phyloP scores from a whole-genome alignment of 2,329 filamentous ascomycete species.

The Xylaria sp. region DNA sequence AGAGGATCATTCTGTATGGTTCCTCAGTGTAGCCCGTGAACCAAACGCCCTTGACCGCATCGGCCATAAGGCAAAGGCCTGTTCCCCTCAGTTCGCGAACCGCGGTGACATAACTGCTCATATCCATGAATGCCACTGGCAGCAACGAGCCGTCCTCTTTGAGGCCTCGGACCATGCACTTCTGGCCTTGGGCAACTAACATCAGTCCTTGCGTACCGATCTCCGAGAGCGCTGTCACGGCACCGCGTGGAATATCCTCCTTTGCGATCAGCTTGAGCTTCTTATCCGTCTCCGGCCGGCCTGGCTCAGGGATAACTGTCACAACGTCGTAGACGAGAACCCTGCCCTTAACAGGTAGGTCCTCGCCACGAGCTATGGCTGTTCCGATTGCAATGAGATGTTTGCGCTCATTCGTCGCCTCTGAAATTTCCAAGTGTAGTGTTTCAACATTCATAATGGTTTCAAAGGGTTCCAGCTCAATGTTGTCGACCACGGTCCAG shows the following conservation, averaged over 20 bases:
- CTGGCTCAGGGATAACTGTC: constrained; percentile 83
- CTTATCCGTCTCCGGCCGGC: constrained; percentile 75
- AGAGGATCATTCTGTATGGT: constrained; percentile 89
- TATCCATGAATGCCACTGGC: constrained; percentile 95
- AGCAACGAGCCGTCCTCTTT: constrained; percentile 92
- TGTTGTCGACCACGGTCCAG: constrained; percentile 72
- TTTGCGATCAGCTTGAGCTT: constrained; percentile 80
- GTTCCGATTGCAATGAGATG: constrained; percentile 82
- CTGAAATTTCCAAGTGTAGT: constrained; percentile 81
- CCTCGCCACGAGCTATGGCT: constrained; percentile 80
- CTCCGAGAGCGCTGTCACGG: constrained; percentile 78
- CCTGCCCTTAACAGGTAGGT: constrained; percentile 76
- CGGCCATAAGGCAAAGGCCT: constrained; percentile 80
- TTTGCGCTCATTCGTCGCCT: constrained; percentile 80
- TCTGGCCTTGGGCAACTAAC: constrained; percentile 88
- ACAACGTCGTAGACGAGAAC: constrained; percentile 91
- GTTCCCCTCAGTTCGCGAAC: constrained; percentile 77
- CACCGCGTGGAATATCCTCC: constrained; percentile 87
- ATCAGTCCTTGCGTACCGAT: constrained; percentile 84
- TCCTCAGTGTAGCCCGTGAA: constrained; percentile 96
- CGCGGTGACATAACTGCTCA: constrained; percentile 88
- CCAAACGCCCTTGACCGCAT: constrained; percentile 91
- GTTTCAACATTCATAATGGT: constrained; percentile 76
- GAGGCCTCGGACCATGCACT: constrained; percentile 91
- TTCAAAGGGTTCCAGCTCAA: constrained; percentile 69